Evolutionary conservation across 2,329 filamentous ascomycete genomes (phyloP).

Genomic region (Aspergillus latus): DNA sequence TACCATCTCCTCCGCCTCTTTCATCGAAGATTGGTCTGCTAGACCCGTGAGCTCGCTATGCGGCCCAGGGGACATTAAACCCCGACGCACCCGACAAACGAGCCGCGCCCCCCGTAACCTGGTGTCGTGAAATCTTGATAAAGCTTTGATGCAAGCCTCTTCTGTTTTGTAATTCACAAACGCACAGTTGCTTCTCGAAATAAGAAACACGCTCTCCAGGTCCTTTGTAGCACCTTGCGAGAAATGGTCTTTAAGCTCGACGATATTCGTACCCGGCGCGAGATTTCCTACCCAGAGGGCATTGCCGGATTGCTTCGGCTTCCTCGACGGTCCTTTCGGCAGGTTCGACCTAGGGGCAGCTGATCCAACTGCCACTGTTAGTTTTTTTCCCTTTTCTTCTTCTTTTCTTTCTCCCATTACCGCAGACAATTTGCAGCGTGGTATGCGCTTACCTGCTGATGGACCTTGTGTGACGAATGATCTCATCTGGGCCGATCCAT

Average conservation of each 20-base stretch:
- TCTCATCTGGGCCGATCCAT: conserved; percentile 36
- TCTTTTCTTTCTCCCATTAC: no score
- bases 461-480: conserved; percentile 16
- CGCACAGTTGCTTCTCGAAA: conserved; percentile 95
- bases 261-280: conserved; percentile 76
- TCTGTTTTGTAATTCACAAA: conserved; percentile 95
- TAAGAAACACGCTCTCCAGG: conserved; percentile 87
- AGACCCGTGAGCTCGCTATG: conserved; percentile 29
- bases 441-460: conserved; percentile 24
- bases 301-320: conserved; percentile 72
- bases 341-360: conserved; percentile 26
- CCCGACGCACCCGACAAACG: conserved; percentile 75
- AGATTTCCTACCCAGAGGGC: conserved; percentile 96
- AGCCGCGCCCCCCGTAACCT: conserved; percentile 81
- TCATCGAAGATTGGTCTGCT: conserved; percentile 53
- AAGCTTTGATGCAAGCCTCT: conserved; percentile 69
- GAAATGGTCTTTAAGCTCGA: conserved; percentile 86
- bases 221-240: conserved; percentile 72
- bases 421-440: neutral
- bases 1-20: conserved; percentile 25
- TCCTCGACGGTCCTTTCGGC: conserved; percentile 64
- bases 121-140: conserved; percentile 85
- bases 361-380: conserved; percentile 7
- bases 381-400: neutral
- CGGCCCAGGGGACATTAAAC: conserved; percentile 43